Evolutionary conservation across 768 basidiomycete genomes (phyloP), one percentile per base, ranked within the genome.

Genomic region (Boletellus ananas): DNA sequence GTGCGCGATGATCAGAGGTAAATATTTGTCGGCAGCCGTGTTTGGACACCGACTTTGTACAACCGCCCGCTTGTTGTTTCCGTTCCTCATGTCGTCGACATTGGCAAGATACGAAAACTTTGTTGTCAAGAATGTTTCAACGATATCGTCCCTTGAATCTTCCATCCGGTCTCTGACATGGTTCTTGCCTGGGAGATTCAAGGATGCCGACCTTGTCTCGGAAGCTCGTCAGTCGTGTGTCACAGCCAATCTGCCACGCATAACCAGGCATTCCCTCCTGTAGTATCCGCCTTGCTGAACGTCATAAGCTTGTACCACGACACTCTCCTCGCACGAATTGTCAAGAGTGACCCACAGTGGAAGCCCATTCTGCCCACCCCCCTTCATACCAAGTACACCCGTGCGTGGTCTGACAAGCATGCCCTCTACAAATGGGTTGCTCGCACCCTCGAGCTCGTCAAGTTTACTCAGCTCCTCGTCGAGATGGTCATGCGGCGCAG

Each of bases 101-200:
- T 60, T 85, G 58, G 81, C 80, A 54, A 82, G 74, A 66, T 95
- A 95, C 69, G 92, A 94, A 64, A 70, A 78, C 23, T 89, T 93
- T 61, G 77, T 96, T 52, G 72, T 96, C 50, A 79, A 84, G 49
- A 96, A 97, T 70, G 83, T 89, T 20, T 83, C 85, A 2, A 84
- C 89, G 18, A 89, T 97, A 44, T 84, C 87, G 17, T 81, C 84
- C n/a, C 71, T 97, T 58, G 95, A 98, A 69, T 91, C 88, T 16
- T 83, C 87, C 23, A 70, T 98, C 56, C 78, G 92, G 56, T 94
- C 92, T 34, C 71, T 97, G 50, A 94, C 93, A 40, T 98, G 94
- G 94, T 84, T 98, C 60, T 73, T 98, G 38, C 95, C 95, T 38
- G 94, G 94, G 52, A 80, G 94, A 56, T 97, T 98, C 79, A 93